Base-by-base conservation (phyloP, 768 basidiomycete genomes). In the Lentinula sp. region DNA sequence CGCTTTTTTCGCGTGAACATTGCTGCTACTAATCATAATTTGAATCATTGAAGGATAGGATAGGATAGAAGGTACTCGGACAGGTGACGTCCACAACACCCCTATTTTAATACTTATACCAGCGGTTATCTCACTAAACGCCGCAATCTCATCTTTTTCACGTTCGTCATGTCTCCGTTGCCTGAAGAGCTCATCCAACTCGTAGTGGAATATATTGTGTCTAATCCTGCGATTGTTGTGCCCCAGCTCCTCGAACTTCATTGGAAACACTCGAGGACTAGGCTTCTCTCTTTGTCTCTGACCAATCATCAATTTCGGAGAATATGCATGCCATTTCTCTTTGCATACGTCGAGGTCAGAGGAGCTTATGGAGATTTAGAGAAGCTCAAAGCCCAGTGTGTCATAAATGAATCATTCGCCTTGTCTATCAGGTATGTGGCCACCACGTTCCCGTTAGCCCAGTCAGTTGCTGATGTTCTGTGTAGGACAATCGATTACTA, bases 291-390 rank as follows among this genome's bases (percentile, higher is more conserved):
- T 4, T 42, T 56, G 18, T 41, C 55, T 42, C 41, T 45, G 28
- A 41, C 12, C 55, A 56, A 20, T 28, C n/a, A n/a, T 28, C 55
- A 56, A 28, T n/a, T 56, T 4, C 39, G 55, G 43, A 56, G 55
- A 56, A 56, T 56, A 41, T 56, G 55, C 39, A 56, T 42, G 55
- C 55, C 55, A 9, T 42, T 56, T 33, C 55, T 56, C 20, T 56
- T 56, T 32, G 55, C 55, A 16, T 56, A 56, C 23, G 41, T 56
- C 55, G 55, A 56, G 55, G 41, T 56, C 43, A 18, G 41, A 41
- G 55, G 55, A 3, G 39, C 41, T 39, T 33, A 56, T 33, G 55
- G 55, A 16, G 55, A 56, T 43, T 23, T 56, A 13, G 18, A 41
- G 20, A 56, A 56, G 41, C 55, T 56, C 4, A 43, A 12, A 42